These are phyloP conservation scores for Irineochytrium annulatum DNA, from an alignment of 192 early-diverging fungal species.

Conservation along the genomic window DNA sequence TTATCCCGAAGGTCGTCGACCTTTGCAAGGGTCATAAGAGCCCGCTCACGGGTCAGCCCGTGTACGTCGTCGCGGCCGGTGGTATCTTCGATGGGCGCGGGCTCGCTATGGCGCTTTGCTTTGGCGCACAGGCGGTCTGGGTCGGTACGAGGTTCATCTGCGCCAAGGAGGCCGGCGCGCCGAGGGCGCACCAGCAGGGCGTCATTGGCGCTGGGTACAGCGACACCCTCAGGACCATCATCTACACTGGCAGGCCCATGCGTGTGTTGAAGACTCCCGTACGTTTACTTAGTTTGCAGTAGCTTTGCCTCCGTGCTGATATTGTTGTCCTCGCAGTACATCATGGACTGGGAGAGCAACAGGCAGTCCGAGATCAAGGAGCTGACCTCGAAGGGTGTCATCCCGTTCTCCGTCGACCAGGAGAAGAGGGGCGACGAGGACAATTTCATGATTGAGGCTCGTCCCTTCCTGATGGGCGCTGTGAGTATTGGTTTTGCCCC, in stretches of 20 bases:
- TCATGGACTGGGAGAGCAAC: conserved; percentile 35
- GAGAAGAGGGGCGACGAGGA: conserved; percentile 11
- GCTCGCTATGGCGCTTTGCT: conserved; percentile 35
- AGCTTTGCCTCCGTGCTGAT: no score
- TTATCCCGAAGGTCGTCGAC: conserved; percentile 44
- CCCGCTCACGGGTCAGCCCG: conserved; percentile 31
- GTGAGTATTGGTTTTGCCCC: no score
- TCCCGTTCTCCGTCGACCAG: conserved; percentile 16
- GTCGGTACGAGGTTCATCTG: conserved; percentile 45
- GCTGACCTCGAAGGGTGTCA: conserved; percentile 25
- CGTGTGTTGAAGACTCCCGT: conserved; percentile 32
- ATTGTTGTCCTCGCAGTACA: conserved; percentile 4
- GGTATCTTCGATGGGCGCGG: conserved; percentile 46
- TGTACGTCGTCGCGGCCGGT: conserved; percentile 42
- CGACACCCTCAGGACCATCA: conserved; percentile 41
- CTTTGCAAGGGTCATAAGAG: conserved; percentile 36
- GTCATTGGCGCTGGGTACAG: conserved; percentile 37
- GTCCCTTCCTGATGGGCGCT: conserved; percentile 7
- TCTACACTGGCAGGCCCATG: conserved; percentile 39
- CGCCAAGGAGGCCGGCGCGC: conserved; percentile 41
- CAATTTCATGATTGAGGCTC: conserved; percentile 13
- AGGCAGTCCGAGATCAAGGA: conserved; percentile 28
- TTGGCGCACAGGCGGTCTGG: conserved; percentile 46
- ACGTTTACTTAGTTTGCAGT: background rate
- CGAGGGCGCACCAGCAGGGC: conserved; percentile 36